These are phyloP conservation scores for Nannizziopsis arthrosporioides DNA, from an alignment of 2,329 filamentous ascomycete species.

Conservation along the genomic window DNA sequence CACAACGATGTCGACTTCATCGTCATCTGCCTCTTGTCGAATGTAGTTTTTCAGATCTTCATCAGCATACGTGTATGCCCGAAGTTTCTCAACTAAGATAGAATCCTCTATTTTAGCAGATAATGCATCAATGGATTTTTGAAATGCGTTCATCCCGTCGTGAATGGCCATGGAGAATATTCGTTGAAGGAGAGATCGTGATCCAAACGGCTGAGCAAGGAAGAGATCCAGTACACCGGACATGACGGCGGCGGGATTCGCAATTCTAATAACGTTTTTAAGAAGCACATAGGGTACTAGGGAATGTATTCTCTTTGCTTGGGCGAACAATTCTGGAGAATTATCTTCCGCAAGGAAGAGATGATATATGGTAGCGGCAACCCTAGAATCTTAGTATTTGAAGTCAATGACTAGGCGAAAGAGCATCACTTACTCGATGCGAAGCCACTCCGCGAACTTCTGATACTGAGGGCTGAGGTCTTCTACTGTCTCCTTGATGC, in stretches of 20 bases:
- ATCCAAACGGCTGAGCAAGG: conserved; percentile 84
- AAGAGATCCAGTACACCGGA: conserved; percentile 90
- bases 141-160: conserved; percentile 77
- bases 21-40: conserved; percentile 57
- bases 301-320: conserved; percentile 87
- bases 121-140: conserved; percentile 73
- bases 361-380: conserved; percentile 93
- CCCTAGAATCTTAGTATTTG: conserved; percentile 31
- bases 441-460: conserved; percentile 95
- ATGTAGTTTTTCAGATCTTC: conserved; percentile 65
- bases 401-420: neutral
- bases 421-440: conserved; percentile 56
- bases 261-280: conserved; percentile 93
- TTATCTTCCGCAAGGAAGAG: conserved; percentile 97
- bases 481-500: conserved; percentile 72
- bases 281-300: conserved; percentile 84
- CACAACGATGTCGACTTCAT: conserved; percentile 75
- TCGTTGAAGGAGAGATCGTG: conserved; percentile 79
- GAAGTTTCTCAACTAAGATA: conserved; percentile 67
- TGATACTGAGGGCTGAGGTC: conserved; percentile 91
- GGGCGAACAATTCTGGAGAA: conserved; percentile 87
- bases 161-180: conserved; percentile 88
- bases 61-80: conserved; percentile 62
- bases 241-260: conserved; percentile 95
- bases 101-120: conserved; percentile 67